Evolutionary conservation across 148 eudicot genomes (phyloP).

Genomic region (Rhododendron molle): DNA sequence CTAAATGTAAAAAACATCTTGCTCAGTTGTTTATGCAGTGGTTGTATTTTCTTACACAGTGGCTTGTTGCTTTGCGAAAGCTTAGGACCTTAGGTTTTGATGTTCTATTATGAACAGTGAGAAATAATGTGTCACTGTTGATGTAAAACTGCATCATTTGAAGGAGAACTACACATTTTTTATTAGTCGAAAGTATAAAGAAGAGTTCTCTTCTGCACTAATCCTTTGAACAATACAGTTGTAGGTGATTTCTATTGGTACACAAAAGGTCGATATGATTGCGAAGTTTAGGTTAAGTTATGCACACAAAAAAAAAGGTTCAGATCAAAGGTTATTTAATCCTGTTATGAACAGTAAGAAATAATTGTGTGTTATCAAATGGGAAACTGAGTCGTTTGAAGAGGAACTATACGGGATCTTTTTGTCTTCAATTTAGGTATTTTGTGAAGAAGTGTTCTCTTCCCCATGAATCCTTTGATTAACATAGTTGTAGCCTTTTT

Average conservation of each 20-base stretch:
- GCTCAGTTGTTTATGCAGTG: not conserved
- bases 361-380: not conserved
- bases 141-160: not conserved
- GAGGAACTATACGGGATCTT: not conserved
- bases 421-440: not conserved
- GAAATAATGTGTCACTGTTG: not conserved
- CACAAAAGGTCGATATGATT: not conserved
- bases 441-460: not conserved
- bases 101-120: not conserved
- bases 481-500: not conserved
- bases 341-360: not conserved
- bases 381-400: not conserved
- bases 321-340: not conserved
- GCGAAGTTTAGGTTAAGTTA: not conserved
- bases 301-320: no score
- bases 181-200: not conserved
- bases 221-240: not conserved
- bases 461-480: not conserved
- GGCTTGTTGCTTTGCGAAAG: not conserved
- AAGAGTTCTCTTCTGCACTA: not conserved
- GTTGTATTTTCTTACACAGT: not conserved
- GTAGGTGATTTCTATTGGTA: not conserved
- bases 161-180: not conserved
- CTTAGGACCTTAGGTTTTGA: not conserved
- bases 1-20: constrained; percentile 63